Evolutionary conservation across 2,329 filamentous ascomycete species (phyloP).

Genomic region (Salinomyces thailandicus): DNA sequence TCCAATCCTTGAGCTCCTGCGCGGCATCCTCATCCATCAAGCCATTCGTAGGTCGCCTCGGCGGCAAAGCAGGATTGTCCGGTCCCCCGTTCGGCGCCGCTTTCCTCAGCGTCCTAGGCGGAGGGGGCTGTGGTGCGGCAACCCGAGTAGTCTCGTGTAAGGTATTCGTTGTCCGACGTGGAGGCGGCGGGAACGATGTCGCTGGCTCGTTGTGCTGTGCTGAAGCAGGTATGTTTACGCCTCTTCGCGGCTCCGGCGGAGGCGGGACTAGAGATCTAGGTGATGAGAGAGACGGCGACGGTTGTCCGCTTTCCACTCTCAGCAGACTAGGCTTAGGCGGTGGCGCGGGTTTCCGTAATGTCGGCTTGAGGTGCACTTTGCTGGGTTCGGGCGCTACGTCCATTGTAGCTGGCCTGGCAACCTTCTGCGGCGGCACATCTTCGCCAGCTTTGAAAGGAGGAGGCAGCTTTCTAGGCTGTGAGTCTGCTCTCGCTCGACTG

Average conservation of each 20-base stretch:
- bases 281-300: constrained; percentile 8
- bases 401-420: constrained; percentile 5
- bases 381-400: constrained; percentile 6
- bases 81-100: constrained; percentile 3
- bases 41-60: constrained; percentile 14
- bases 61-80: constrained; percentile 15
- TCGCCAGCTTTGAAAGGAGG: constrained; percentile 7
- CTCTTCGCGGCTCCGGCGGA: constrained; percentile 13
- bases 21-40: constrained; percentile 22
- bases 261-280: constrained; percentile 10
- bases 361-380: constrained; percentile 15
- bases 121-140: constrained; percentile 12
- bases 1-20: constrained; percentile 21
- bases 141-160: not conserved
- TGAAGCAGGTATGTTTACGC: not conserved
- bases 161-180: not conserved
- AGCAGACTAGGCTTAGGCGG: constrained; percentile 26
- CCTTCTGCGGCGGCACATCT: constrained; percentile 4
- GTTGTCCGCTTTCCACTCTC: constrained; percentile 17
- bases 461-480: constrained; percentile 11
- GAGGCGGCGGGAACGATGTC: constrained; percentile 9
- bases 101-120: constrained; percentile 15
- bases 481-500: constrained; percentile 4
- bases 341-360: constrained; percentile 25
- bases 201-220: not conserved